Conservation (phyloP, 2,329 filamentous ascomycete species). For the Drechslerella stenobrocha region DNA sequence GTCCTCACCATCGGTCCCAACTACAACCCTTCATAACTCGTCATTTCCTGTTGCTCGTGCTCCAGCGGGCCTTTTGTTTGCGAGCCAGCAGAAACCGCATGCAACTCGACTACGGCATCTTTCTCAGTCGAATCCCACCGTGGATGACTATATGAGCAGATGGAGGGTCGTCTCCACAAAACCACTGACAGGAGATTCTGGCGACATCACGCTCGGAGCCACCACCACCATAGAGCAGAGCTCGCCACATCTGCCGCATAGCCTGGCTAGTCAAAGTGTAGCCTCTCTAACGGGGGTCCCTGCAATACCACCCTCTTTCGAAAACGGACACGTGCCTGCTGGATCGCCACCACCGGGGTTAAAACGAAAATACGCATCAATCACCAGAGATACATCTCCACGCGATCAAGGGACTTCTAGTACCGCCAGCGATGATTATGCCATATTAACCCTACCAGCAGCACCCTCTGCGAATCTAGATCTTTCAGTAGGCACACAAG, state of each 20-base stretch:
- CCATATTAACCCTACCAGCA: neutral
- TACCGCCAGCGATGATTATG: neutral
- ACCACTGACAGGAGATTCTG: neutral
- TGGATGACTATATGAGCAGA: constrained; percentile 17
- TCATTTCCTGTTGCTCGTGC: neutral
- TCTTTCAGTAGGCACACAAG: neutral
- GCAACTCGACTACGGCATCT: constrained; percentile 1
- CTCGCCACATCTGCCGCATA: neutral
- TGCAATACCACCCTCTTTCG: constrained; percentile 14
- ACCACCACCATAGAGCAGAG: constrained; percentile 14
- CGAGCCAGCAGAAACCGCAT: neutral
- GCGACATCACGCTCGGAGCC: neutral
- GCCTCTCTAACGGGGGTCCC: neutral
- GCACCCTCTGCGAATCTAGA: no score
- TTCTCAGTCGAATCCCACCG: neutral
- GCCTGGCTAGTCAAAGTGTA: neutral
- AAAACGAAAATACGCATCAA: constrained; percentile 27
- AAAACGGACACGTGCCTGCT: constrained; percentile 15
- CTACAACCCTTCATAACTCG: neutral
- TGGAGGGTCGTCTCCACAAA: constrained; percentile 27
- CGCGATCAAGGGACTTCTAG: neutral
- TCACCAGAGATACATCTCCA: constrained; percentile 7
- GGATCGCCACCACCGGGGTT: constrained; percentile 1
- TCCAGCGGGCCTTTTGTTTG: neutral
- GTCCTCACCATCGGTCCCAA: neutral